Percentiles rank a stretch among this genome's conserved stretches.
These are phyloP conservation scores for Aspergillus alliaceus DNA, from an alignment of 2,329 filamentous ascomycete genomes.

Conservation along the genomic window DNA sequence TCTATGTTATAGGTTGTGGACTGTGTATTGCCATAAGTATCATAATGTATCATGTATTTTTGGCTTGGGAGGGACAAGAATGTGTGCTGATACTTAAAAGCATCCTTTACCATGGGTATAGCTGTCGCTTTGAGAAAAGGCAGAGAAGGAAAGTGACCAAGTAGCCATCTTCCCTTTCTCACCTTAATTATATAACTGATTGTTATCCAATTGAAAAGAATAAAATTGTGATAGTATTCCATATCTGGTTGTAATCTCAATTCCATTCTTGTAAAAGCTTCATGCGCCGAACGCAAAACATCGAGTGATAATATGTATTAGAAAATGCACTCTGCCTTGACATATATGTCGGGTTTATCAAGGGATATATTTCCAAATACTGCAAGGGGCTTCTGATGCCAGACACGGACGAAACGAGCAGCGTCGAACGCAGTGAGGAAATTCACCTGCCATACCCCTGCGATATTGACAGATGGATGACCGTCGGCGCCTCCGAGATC, in stretches of 20 bases:
- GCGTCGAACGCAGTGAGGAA: not conserved
- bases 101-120: not conserved
- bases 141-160: not conserved
- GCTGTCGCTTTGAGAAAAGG: not conserved
- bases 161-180: not conserved
- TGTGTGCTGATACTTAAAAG: not conserved
- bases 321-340: not conserved
- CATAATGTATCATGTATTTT: not conserved
- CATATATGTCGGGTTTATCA: not conserved
- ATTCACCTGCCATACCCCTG: not conserved
- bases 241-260: not conserved
- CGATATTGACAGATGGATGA: not conserved
- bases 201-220: not conserved
- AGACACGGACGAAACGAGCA: not conserved
- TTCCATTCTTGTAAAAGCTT: not conserved
- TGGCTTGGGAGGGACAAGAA: not conserved
- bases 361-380: not conserved
- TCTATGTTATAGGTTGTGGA: constrained; percentile 2
- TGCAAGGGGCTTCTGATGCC: not conserved
- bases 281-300: not conserved
- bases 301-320: not conserved
- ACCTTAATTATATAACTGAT: too few relatives aligned
- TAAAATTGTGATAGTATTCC: not conserved
- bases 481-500: not conserved
- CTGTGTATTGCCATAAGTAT: not conserved